These are phyloP conservation scores for Spinacia oleracea DNA, from an alignment of 179 eudicot species.

Conservation along the genomic window DNA sequence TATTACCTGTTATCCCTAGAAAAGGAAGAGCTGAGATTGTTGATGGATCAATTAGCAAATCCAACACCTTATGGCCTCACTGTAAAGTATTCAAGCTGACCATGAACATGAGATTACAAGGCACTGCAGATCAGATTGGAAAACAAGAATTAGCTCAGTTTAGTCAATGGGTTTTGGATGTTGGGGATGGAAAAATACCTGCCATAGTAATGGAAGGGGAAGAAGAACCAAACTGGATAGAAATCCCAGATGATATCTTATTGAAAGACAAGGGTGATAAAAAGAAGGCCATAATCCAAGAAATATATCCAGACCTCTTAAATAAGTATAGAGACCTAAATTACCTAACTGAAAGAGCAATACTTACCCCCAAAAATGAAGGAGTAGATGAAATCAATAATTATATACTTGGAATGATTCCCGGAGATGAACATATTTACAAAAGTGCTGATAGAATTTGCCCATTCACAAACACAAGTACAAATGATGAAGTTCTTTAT, in stretches of 20 bases:
- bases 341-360: not conserved
- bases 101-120: not conserved
- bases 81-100: not conserved
- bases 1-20: not conserved
- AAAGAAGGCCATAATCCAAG: too few relatives aligned
- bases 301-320: not conserved
- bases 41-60: not conserved
- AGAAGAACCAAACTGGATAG: not conserved
- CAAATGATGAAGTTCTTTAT: too few relatives aligned
- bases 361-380: not conserved
- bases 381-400: not conserved
- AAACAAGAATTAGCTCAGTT: not conserved
- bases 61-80: not conserved
- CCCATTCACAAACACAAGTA: not conserved
- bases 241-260: not conserved
- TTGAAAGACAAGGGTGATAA: not conserved
- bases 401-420: not conserved
- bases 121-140: not conserved
- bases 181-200: not conserved
- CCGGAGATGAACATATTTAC: not conserved
- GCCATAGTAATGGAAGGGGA: not conserved
- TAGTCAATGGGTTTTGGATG: not conserved
- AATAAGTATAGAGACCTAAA: not conserved
- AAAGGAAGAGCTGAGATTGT: not conserved
- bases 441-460: not conserved